Conservation (phyloP, 352 stramenopile genomes). For the Globisporangium emineosum region DNA sequence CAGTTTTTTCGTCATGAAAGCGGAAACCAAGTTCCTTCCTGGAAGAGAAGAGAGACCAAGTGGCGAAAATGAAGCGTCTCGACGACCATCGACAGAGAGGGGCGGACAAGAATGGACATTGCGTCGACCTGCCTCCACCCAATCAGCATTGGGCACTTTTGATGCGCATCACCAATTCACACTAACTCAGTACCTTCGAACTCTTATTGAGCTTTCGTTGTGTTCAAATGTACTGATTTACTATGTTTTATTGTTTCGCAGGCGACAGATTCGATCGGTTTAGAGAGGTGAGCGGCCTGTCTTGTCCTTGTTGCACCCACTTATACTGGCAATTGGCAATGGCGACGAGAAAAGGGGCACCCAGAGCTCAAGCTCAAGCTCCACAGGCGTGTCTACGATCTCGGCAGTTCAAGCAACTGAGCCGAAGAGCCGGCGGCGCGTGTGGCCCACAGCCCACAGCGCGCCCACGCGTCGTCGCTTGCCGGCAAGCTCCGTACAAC, state of each 20-base stretch:
- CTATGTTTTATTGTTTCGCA: not conserved
- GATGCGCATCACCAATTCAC: too few species aligned
- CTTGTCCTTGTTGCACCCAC: not conserved
- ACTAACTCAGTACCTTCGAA: too few species aligned
- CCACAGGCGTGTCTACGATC: not conserved
- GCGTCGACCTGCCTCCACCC: not conserved
- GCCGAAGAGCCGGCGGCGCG: not conserved
- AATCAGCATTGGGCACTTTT: not conserved
- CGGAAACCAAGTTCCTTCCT: too few species aligned
- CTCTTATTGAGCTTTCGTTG: too few species aligned
- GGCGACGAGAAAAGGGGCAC: not conserved
- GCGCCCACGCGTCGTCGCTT: not conserved
- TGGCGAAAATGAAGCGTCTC: too few species aligned
- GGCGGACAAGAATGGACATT: slow-evolving; percentile 3
- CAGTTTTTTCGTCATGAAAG: too few species aligned
- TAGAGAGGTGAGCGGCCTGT: not conserved
- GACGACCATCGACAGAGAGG: slow-evolving; percentile 13
- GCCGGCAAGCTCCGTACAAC: too few species aligned
- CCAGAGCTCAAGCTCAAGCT: too few species aligned
- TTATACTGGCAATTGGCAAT: not conserved
- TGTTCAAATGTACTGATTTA: too few species aligned
- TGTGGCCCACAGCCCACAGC: not conserved
- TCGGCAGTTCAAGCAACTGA: not conserved
- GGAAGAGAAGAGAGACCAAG: too few species aligned
- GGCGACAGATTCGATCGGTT: not conserved